These are phyloP conservation scores for Syncephalastrum monosporum DNA, from an alignment of 371 early-diverging fungal species.

Conservation along the genomic window DNA sequence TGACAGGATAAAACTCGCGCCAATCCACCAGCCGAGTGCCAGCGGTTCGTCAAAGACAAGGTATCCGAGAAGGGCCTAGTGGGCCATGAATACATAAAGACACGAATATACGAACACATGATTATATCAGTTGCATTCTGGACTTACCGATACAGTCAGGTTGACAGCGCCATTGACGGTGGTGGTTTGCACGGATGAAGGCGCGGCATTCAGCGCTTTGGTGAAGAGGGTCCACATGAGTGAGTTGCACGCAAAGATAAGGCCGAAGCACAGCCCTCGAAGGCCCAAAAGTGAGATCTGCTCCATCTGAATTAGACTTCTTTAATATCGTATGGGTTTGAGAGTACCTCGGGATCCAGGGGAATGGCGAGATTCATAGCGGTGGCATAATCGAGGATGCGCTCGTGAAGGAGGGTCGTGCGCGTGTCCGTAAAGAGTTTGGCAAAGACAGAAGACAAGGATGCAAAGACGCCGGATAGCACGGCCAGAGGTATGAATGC, in stretches of 20 bases:
- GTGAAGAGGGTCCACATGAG: conserved; percentile 84
- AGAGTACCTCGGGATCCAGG: conserved; percentile 17
- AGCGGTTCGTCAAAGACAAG: conserved; percentile 68
- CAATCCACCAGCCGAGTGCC: conserved; percentile 75
- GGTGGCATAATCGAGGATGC: conserved; percentile 3
- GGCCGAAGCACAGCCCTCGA: conserved; percentile 53
- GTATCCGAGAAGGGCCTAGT: conserved; percentile 65
- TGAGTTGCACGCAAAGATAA: conserved; percentile 68
- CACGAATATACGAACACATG: too few species aligned
- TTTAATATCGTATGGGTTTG: background rate
- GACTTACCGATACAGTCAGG: conserved; percentile 64
- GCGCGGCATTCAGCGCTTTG: conserved; percentile 69
- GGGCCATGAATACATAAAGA: background rate
- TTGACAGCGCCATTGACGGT: conserved; percentile 75
- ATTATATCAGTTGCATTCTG: too few species aligned
- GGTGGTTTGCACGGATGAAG: conserved; percentile 69
- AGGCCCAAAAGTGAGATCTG: conserved; percentile 41
- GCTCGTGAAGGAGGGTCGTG: conserved; percentile 34
- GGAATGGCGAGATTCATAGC: background rate
- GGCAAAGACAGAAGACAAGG: conserved; percentile 75
- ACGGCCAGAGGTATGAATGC: conserved; percentile 51
- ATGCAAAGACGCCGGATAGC: conserved; percentile 68
- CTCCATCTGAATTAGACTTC: background rate
- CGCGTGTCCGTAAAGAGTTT: conserved; percentile 66
- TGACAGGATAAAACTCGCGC: conserved; percentile 68